Conservation (phyloP, 768 basidiomycete species). For the Pleurotus ostreatus region DNA sequence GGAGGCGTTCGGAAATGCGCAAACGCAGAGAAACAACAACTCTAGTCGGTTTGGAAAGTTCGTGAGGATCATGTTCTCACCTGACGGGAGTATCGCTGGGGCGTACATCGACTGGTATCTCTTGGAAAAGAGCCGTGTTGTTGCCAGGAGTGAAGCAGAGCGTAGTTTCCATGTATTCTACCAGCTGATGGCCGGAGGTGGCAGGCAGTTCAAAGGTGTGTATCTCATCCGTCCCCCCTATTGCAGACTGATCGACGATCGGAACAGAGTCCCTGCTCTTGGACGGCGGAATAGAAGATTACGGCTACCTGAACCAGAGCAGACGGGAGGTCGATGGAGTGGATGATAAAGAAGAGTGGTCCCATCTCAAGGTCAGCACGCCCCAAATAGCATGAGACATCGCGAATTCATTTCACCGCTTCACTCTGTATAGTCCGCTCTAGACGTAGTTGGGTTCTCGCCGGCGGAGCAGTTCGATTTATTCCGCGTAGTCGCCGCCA, state of each 20-base stretch:
- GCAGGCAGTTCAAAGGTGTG: conserved; percentile 59
- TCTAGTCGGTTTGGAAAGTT: conserved; percentile 99
- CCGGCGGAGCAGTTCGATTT: conserved; percentile 82
- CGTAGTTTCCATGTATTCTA: conserved; percentile 97
- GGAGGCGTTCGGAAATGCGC: conserved; percentile 98
- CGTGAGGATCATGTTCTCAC: conserved; percentile 90
- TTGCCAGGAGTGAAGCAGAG: conserved; percentile 83
- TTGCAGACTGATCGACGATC: conserved; percentile 8
- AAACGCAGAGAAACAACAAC: conserved; percentile 97
- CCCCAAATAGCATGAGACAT: not conserved
- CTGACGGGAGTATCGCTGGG: conserved; percentile 91
- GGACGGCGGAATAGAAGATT: conserved; percentile 70
- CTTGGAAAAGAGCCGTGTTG: conserved; percentile 94
- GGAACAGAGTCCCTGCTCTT: conserved; percentile 67
- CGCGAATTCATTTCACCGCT: not conserved
- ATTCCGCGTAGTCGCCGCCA: conserved; percentile 90
- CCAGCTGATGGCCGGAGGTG: conserved; percentile 80
- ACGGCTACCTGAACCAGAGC: conserved; percentile 89
- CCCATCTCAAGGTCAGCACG: conserved; percentile 56
- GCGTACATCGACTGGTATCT: conserved; percentile 99
- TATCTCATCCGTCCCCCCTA: conserved; percentile 1
- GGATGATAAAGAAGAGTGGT: conserved; percentile 89
- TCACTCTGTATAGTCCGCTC: conserved; percentile 51
- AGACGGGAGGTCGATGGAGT: conserved; percentile 92
- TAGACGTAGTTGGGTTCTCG: conserved; percentile 89